Evolutionary conservation across 345 rosid genomes (phyloP).

Genomic region (Melaleuca alternifolia): DNA sequence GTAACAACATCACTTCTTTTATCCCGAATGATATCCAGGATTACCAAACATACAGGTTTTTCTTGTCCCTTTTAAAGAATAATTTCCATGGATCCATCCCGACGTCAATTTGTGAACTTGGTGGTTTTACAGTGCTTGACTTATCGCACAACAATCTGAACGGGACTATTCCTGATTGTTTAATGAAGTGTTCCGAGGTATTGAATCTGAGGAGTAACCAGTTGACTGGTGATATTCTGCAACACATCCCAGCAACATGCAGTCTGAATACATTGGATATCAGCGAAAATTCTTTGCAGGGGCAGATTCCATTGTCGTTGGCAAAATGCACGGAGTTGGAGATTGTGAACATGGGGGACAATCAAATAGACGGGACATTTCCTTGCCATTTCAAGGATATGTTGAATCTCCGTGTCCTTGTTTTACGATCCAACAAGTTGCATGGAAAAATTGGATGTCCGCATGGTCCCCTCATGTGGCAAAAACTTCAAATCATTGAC

Average conservation of each 20-base stretch:
- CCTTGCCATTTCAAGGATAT: rapidly evolving
- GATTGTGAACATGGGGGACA: no score
- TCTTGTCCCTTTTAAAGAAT: conserved; percentile 4
- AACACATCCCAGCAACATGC: no score
- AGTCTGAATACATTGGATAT: rapidly evolving
- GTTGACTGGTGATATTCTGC: conserved; percentile 2
- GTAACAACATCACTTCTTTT: neutral
- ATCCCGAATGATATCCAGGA: neutral
- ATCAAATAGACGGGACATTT: neutral
- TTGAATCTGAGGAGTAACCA: conserved; percentile 1
- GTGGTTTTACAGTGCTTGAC: conserved; percentile 5
- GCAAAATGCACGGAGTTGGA: no score
- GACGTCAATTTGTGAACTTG: neutral
- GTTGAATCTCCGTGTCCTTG: neutral
- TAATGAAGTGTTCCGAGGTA: neutral
- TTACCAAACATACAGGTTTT: neutral
- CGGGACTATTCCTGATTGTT: neutral
- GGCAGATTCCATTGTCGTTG: no score
- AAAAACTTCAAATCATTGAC: neutral
- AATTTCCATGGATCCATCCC: neutral
- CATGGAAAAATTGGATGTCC: neutral
- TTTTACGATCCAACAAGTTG: neutral
- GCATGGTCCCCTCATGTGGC: rapidly evolving
- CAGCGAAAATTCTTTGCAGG: no score
- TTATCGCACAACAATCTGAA: neutral